Evolutionary conservation across 495 filamentous ascomycete genomes (phyloP).

Genomic region (Immersiella caudata): DNA sequence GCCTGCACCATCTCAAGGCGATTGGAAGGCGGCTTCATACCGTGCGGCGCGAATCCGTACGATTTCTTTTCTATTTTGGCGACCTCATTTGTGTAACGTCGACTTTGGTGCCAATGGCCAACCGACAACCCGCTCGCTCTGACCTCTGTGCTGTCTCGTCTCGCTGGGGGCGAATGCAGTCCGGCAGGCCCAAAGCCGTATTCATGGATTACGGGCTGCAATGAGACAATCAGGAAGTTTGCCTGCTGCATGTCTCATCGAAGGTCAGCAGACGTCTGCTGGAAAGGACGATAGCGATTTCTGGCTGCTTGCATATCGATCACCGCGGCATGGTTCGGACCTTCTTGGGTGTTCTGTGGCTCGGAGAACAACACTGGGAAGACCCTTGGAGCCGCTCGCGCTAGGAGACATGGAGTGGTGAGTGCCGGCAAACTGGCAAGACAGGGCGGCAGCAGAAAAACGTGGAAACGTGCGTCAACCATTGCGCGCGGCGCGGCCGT

Average conservation of each 20-base stretch:
- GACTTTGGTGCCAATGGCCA: neutral
- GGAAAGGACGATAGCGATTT: neutral
- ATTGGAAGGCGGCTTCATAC: neutral
- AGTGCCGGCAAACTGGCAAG: neutral
- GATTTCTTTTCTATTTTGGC: neutral
- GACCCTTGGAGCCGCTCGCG: no score
- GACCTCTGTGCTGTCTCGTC: neutral
- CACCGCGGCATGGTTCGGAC: neutral
- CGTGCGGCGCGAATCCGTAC: neutral
- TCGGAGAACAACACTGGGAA: no score
- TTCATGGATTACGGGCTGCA: neutral
- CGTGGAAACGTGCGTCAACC: neutral
- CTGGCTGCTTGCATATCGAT: neutral
- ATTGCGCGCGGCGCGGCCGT: neutral
- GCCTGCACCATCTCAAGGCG: neutral
- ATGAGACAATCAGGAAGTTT: constrained; percentile 5
- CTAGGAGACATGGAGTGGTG: neutral
- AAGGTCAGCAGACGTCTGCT: constrained; percentile 1
- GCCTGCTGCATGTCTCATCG: neutral
- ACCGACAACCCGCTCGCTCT: neutral
- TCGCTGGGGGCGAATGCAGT: neutral
- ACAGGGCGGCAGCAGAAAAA: neutral
- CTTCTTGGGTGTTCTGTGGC: no score
- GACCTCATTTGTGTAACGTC: constrained; percentile 1
- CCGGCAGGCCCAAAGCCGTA: neutral